Evolutionary conservation across 2,329 filamentous ascomycete species (phyloP), one percentile per base, ranked within the genome.

Genomic region (Fusarium sp.): DNA sequence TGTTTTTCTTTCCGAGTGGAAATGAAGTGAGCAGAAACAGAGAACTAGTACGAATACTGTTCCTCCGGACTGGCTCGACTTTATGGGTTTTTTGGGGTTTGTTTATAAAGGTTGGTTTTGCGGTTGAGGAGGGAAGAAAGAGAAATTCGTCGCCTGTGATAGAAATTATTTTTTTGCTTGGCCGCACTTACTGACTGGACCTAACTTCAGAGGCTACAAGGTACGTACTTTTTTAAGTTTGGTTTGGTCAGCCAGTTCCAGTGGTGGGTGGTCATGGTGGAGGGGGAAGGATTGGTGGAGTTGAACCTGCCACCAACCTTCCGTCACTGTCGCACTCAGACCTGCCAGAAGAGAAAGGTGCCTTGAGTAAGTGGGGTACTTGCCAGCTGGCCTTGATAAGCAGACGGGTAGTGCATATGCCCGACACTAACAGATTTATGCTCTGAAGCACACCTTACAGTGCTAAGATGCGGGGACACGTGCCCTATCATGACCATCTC

Each of bases 31-130:
- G 83, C 82, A 84, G 87, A 86, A 85, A 86, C 86, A 89, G 85
- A 87, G 84, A 86, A 83, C 79, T 82, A 85, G 85, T 83, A 86
- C 85, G 84, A 85, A 80, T 81, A 83, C 82, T 85, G 86, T 84
- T 86, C 86, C 86, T 84, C 85, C 84, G 84, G 84, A 83, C 83
- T 82, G 79, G 77, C 79, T 82, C 79, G 80, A 81, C 80, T 81
- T 82, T 81, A 79, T 77, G 76, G 80, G 79, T 79, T 77, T 81
- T 80, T 77, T 16, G 32, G 80, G 79, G 75, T 74, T 76, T 77
- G 78, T 66, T 82, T 82, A 84, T 84, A 85, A 44, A 84, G 81
- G 81, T 81, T 85, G 82, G 83, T 79, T 79, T 80, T 81, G 82
- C 81, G 79, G 79, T 77, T 82, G 81, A 80, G 79, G 79, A 81